Evolutionary conservation across 257 asterid species (phyloP).

Genomic region (Nicotiana undulata): DNA sequence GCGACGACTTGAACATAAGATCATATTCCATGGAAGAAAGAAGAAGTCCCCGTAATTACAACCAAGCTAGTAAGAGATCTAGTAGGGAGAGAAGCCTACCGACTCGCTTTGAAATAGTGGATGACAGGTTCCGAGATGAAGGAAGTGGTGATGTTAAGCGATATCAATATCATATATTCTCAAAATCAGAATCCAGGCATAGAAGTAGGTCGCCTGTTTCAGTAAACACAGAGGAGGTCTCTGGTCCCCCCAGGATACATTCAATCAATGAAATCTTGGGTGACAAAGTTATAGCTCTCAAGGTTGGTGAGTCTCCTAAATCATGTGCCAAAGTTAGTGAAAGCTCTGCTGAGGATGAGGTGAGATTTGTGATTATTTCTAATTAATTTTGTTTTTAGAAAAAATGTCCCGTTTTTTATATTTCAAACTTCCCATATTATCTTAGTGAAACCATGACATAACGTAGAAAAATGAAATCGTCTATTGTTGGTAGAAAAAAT

Average conservation of each 20-base stretch:
- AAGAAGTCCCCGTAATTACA: slow-evolving; percentile 32
- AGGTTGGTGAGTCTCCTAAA: slow-evolving; percentile 35
- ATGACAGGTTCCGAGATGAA: slow-evolving; percentile 81
- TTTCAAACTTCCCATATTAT: too few species aligned
- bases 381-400: too few species aligned
- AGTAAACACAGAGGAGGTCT: slow-evolving; percentile 9
- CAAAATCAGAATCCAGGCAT: slow-evolving; percentile 26
- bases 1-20: slow-evolving; percentile 28
- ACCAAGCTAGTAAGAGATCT: slow-evolving; percentile 29
- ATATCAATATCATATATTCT: slow-evolving; percentile 28
- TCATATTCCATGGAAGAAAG: slow-evolving; percentile 42
- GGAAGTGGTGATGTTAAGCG: slow-evolving; percentile 33
- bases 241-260: slow-evolving; percentile 24
- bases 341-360: slow-evolving; percentile 35
- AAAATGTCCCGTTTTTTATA: too few species aligned
- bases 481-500: too few species aligned
- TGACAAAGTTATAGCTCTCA: slow-evolving; percentile 29
- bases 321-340: slow-evolving; percentile 18
- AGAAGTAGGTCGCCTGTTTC: slow-evolving; percentile 45
- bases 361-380: slow-evolving; percentile 12
- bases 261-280: slow-evolving; percentile 34
- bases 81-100: slow-evolving; percentile 29
- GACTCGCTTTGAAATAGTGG: slow-evolving; percentile 71
- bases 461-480: too few species aligned
- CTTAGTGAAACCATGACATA: too few species aligned